Base-by-base conservation (phyloP, 805 yeast genomes). In the Middelhovenomyces tepae region DNA sequence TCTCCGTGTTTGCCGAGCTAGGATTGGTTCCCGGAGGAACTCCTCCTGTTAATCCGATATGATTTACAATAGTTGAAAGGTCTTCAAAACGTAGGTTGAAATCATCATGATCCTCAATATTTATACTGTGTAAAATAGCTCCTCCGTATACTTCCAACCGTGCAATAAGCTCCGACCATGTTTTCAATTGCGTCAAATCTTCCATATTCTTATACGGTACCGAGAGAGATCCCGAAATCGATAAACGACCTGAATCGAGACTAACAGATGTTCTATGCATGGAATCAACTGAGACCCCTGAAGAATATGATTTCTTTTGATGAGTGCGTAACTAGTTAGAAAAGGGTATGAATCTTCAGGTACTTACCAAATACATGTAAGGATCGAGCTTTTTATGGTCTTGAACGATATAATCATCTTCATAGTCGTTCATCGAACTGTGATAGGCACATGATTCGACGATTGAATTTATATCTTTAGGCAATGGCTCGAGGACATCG, bases 1-100 rank as follows among this genome's bases (percentile, higher is more conserved):
- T 22, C 16, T 34, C 45, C 11, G 24, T 19, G 14, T 42, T 41
- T 4, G 29, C 11, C n/a, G 43, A 28, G 22, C 35, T 23, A 8
- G 46, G 48, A 20, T 34, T 30, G 3, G 47, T 29, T 7, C 48
- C 48, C 7, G 45, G 43, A 2, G 48, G 48, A 25, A 44, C 36
- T 6, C 50, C 50, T 3, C 45, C 38, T 23, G 36, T 32, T 10
- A 40, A 24, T 26, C 39, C 35, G 15, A 46, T 40, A 13, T 34
- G 20, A 11, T 20, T 15, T 10, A 26, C 18, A 15, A 18, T 11
- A 9, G 35, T 19, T 15, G 29, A 19, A 14, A 31, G 30, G 9
- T 29, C 29, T 7, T 16, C 10, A 23, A 13, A 31, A 6, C 26
- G 16, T 5, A n/a, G 16, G 10, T 13, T 31, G 26, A 31, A 19